Evolutionary conservation across 805 yeast species (phyloP), one percentile per base, ranked within the genome.

Genomic region (Crinitomyces ghanaensis): DNA sequence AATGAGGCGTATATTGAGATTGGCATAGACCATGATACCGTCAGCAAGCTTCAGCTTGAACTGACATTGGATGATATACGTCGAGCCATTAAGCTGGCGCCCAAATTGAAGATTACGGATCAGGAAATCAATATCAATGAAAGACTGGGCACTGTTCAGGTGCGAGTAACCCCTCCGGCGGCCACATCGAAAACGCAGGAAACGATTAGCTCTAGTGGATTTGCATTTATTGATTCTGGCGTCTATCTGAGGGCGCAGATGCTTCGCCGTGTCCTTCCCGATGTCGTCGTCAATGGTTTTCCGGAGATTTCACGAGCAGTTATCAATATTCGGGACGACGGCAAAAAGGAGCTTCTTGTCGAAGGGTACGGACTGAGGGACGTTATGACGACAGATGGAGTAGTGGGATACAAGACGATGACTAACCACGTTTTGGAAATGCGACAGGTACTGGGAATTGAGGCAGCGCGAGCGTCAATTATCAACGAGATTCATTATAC

Each of bases 301-400:
- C 71, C 94, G 3, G 86, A 82, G 38, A 86, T 91, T 41, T 66
- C 95, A 16, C 77, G 98, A 55, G 98, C 98, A 4, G 97, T 91
- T 41, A 93, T 91, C 59, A 91, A 88, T 56, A 86, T 91, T 45
- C 70, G 75, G 42, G 91, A 82, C 53, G 81, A 80, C 53, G 77
- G 79, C 46, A 82, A 84, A 55, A 65, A 64, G 40, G 98, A 91
- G 60, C 64, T 91, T 43, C 68, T 91, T 48, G 97, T 91, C 30
- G 99, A 91, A 68, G 99, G 99, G 24, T 91, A 91, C 53, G 99
- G 99, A 21, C 63, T 91, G 44, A 81, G 85, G 50, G 84, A 83
- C 31, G 99, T 91, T 34, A 91, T 91, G 97, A 75, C 84, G 40
- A 88, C 97, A 2, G 97, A 91, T 54, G 99, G 99, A 62, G 84